These are phyloP conservation scores for Fagopyrum homotropicum DNA, from an alignment of 148 eudicot genomes.

Conservation along the genomic window DNA sequence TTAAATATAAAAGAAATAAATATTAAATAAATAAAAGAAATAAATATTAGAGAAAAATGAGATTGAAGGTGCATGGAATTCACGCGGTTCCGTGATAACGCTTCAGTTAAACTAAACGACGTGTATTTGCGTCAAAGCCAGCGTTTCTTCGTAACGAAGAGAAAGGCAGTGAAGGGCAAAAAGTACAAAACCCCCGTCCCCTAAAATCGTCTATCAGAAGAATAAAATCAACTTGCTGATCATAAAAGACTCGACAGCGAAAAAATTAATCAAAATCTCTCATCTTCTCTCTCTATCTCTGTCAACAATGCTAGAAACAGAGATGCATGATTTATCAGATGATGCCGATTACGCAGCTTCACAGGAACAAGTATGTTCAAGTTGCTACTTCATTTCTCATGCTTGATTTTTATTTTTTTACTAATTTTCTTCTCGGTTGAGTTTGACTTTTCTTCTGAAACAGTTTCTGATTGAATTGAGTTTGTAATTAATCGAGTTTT, in stretches of 20 bases:
- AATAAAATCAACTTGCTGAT: not conserved
- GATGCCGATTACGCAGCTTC: constrained; percentile 56
- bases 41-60: no score
- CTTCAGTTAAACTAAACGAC: not conserved
- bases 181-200: constrained; percentile 1
- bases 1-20: no score
- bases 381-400: not conserved
- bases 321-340: constrained; percentile 38
- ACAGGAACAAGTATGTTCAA: constrained; percentile 33
- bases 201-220: not conserved
- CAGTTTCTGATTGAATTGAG: not conserved
- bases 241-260: not conserved
- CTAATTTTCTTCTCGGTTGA: not conserved
- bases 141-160: constrained; percentile 8
- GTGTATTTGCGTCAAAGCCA: not conserved
- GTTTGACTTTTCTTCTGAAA: not conserved
- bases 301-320: constrained; percentile 35
- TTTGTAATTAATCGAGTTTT: not conserved
- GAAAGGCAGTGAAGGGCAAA: not conserved
- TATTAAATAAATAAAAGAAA: no score
- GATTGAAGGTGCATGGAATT: not conserved
- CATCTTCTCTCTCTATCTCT: constrained; percentile 6
- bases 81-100: not conserved
- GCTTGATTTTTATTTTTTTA: not conserved
- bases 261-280: not conserved